Base-by-base conservation (phyloP, 2,329 filamentous ascomycete species). In the Fusarium newnesense region DNA sequence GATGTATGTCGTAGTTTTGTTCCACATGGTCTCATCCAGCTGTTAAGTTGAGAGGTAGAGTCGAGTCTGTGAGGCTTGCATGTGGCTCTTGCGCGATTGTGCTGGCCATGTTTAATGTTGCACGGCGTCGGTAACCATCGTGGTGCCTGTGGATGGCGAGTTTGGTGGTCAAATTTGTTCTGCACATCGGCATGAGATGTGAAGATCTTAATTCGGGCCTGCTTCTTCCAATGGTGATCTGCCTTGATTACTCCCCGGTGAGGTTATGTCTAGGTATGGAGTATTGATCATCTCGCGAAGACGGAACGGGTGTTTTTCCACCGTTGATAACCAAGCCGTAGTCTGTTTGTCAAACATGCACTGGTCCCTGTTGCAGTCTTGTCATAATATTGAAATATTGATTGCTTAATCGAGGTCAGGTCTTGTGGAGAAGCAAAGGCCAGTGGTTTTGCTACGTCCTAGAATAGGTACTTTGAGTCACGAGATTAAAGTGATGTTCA, bases 171-270 rank as follows among this genome's bases (percentile, higher is more conserved):
- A 72, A 69, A 72, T 61, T 76, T 69, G 54, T 60, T 44, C 52
- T 52, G 52, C 60, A 54, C 46, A 64, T 72, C 58, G 50, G 37
- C 42, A 60, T 69, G 24, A 69, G 40, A 49, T 30, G 46, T 60
- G 67, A 75, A 72, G 64, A 68, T 73, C 67, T 19, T 42, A 72
- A 73, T 72, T 72, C 64, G 50, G 50, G 28, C 40, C 34, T 36
- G 28, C 30, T 26, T 36, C 24, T 32, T 30, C 37, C 43, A 34
- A 54, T 36, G 47, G 30, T 24, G 36, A 30, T 40, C n/a, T 66
- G 24, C 52, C 59, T 56, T 59, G 42, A 19, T 59, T 26, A 19
- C 24, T 50, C 39, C 59, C 32, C 11, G 24, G 30, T 32, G 9
- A 16, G 21, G 18, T n/a, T 26, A 34, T 28, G 15, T 50, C 24